These are phyloP conservation scores for Thalassia testudinum DNA, from an alignment of 116 monocot genomes.

Conservation along the genomic window DNA sequence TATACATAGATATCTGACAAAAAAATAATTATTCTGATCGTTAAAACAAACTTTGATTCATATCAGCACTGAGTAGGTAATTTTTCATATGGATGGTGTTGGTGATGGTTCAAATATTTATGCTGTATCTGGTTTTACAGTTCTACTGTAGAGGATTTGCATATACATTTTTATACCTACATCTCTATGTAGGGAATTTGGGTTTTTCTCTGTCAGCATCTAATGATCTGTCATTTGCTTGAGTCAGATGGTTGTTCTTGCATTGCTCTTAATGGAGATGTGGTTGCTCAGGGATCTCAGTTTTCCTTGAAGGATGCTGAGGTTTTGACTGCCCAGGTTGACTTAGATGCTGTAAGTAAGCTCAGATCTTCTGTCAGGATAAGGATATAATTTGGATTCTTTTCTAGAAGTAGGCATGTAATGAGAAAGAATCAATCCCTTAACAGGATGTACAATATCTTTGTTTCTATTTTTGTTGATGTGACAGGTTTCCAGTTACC, in stretches of 20 bases:
- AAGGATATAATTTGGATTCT: too few species aligned
- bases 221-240: background rate
- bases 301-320: slow-evolving; percentile 96
- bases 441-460: background rate
- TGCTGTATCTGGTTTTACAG: too few species aligned
- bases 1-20: too few species aligned
- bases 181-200: too few species aligned
- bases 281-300: slow-evolving; percentile 93
- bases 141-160: too few species aligned
- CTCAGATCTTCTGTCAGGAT: background rate
- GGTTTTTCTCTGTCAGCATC: background rate
- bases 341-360: slow-evolving; percentile 88
- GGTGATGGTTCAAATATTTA: too few species aligned
- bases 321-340: slow-evolving; percentile 69
- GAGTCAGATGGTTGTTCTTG: slow-evolving; percentile 87
- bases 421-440: background rate
- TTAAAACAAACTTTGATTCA: too few species aligned
- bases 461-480: slow-evolving; percentile 1
- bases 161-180: too few species aligned
- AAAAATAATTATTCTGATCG: too few species aligned
- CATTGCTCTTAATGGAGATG: slow-evolving; percentile 90
- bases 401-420: too few species aligned
- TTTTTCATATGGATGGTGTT: too few species aligned
- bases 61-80: too few species aligned
- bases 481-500: slow-evolving; percentile 83